Evolutionary conservation across 2,329 filamentous ascomycete genomes (phyloP).

Genomic region (Penicillium psychrosexuale): DNA sequence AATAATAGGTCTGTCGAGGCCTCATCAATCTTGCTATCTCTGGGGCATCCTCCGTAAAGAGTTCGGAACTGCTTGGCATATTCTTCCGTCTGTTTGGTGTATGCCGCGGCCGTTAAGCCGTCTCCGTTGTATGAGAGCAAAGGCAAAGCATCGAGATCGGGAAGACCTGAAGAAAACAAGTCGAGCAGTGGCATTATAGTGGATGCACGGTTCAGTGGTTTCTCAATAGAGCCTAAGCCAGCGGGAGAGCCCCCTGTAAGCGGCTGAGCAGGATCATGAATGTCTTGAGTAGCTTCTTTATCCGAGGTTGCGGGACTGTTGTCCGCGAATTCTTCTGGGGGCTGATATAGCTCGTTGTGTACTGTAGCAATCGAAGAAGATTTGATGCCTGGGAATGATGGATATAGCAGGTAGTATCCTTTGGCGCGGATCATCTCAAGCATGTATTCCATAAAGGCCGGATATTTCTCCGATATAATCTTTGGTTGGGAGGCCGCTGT

Average conservation of each 20-base stretch:
- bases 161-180: conserved; percentile 49
- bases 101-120: conserved; percentile 31
- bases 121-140: conserved; percentile 64
- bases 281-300: not conserved
- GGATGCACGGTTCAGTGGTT: conserved; percentile 37
- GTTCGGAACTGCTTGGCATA: conserved; percentile 61
- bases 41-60: conserved; percentile 65
- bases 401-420: conserved; percentile 78
- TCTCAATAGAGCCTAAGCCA: conserved; percentile 22
- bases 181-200: conserved; percentile 48
- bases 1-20: conserved; percentile 66
- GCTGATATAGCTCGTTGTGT: conserved; percentile 70
- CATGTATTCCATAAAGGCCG: conserved; percentile 75
- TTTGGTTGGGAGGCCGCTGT: conserved; percentile 43
- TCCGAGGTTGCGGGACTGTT: conserved; percentile 3
- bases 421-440: conserved; percentile 71
- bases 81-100: conserved; percentile 45
- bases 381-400: conserved; percentile 52
- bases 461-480: conserved; percentile 63
- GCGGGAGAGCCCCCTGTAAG: conserved; percentile 14
- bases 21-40: conserved; percentile 32
- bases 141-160: conserved; percentile 52
- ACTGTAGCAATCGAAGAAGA: conserved; percentile 63
- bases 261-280: conserved; percentile 18
- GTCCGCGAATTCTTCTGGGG: conserved; percentile 63